Evolutionary conservation across 495 filamentous ascomycete species (phyloP).

Genomic region (Neohortaea acidophila): DNA sequence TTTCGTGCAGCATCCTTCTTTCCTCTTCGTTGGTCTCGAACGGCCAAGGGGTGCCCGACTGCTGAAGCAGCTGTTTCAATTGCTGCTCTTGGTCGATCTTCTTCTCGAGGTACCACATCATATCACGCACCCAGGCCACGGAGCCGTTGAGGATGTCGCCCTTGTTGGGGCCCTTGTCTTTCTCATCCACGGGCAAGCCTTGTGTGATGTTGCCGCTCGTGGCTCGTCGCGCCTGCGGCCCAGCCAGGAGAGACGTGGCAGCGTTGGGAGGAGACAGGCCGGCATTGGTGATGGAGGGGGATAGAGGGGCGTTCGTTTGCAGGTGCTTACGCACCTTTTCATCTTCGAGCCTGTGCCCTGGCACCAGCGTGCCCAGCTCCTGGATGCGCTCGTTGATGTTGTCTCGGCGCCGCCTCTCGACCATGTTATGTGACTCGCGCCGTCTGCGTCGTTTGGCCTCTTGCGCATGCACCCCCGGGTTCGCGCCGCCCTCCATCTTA

Average conservation of each 20-base stretch:
- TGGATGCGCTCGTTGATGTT: conserved; percentile 99
- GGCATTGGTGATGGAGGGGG: conserved; percentile 51
- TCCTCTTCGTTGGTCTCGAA: conserved; percentile 85
- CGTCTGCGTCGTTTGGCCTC: conserved; percentile 84
- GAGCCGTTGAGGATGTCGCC: conserved; percentile 95
- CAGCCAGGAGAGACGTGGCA: conserved; percentile 80
- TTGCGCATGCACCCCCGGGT: conserved; percentile 47
- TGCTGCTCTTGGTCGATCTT: conserved; percentile 82
- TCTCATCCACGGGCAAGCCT: conserved; percentile 83
- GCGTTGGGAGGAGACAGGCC: conserved; percentile 49
- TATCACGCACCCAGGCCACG: conserved; percentile 88
- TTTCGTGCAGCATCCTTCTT: conserved; percentile 82
- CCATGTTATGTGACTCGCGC: conserved; percentile 88
- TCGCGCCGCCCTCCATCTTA: conserved; percentile 46
- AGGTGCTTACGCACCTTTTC: conserved; percentile 93
- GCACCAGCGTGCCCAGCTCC: conserved; percentile 84
- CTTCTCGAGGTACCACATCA: conserved; percentile 88
- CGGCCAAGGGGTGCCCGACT: conserved; percentile 56
- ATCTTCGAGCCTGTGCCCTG: conserved; percentile 82
- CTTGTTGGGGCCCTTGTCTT: conserved; percentile 97
- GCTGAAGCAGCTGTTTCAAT: conserved; percentile 54
- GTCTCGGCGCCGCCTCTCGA: conserved; percentile 84
- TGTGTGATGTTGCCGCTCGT: conserved; percentile 64
- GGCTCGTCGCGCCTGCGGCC: conserved; percentile 67
- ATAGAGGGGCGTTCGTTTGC: conserved; percentile 73